Evolutionary conservation across 2,329 filamentous ascomycete species (phyloP).

Genomic region (Colletotrichum euphorbiae): DNA sequence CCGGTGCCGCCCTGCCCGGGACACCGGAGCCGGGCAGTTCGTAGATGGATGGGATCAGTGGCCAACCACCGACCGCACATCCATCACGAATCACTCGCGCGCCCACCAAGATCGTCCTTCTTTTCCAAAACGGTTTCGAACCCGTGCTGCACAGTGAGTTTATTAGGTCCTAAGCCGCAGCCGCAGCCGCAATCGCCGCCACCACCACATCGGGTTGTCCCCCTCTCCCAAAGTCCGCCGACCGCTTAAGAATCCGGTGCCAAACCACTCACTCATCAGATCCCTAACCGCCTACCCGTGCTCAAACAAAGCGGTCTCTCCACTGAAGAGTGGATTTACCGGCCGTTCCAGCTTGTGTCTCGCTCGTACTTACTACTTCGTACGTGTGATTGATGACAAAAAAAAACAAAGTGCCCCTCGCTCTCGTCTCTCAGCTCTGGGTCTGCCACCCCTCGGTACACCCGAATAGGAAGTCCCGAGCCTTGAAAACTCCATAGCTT

Average conservation of each 20-base stretch:
- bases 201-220: not conserved
- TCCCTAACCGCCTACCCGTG: slow-evolving; percentile 20
- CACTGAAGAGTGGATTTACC: slow-evolving; percentile 29
- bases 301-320: not conserved
- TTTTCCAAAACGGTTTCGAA: not conserved
- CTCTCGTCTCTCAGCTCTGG: not conserved
- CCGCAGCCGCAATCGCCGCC: not conserved
- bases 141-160: not conserved
- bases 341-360: slow-evolving; percentile 37
- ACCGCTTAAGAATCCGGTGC: not conserved
- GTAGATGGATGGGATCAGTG: not conserved
- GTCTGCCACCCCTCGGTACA: slow-evolving; percentile 12
- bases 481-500: slow-evolving; percentile 13
- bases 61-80: not conserved
- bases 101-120: not conserved
- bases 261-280: not conserved
- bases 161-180: not conserved
- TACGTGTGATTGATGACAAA: slow-evolving; percentile 21
- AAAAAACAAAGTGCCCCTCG: slow-evolving; percentile 16
- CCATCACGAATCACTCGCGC: slow-evolving; percentile 5
- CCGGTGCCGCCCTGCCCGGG: slow-evolving; percentile 33
- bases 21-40: slow-evolving; percentile 24
- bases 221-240: not conserved
- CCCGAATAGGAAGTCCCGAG: slow-evolving; percentile 24
- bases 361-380: slow-evolving; percentile 7